phyloP scores from a whole-genome alignment of 2,329 filamentous ascomycete species.

The Triangularia setosa region DNA sequence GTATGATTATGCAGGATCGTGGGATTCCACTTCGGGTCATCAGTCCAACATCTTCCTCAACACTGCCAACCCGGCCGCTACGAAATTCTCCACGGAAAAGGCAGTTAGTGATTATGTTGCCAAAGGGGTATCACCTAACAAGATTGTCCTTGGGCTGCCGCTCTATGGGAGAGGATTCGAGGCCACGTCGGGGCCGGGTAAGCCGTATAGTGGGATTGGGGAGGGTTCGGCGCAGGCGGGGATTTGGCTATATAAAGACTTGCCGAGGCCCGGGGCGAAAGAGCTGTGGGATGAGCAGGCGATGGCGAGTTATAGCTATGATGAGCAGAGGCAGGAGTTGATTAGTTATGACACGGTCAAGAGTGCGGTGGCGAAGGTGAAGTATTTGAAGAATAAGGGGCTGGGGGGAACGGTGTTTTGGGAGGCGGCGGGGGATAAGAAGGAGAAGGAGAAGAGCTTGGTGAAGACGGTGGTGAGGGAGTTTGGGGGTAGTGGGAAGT shows the following conservation, averaged over 20 bases:
- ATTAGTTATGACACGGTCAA: conserved; percentile 65
- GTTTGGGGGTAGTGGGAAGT: conserved; percentile 41
- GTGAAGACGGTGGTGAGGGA: conserved; percentile 51
- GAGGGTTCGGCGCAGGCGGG: conserved; percentile 55
- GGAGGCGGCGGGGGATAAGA: conserved; percentile 69
- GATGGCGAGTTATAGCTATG: conserved; percentile 69
- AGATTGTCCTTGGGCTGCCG: conserved; percentile 73
- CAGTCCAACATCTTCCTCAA: conserved; percentile 65
- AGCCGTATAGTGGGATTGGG: conserved; percentile 60
- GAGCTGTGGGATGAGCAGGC: conserved; percentile 55
- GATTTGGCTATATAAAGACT: conserved; percentile 68
- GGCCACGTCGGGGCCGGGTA: conserved; percentile 63
- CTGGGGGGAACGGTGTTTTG: conserved; percentile 81
- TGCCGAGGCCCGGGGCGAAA: conserved; percentile 58
- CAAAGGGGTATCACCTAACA: conserved; percentile 54
- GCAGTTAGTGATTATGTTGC: conserved; percentile 62
- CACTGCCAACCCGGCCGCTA: conserved; percentile 47
- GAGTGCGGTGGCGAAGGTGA: conserved; percentile 57
- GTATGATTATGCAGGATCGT: conserved; percentile 66
- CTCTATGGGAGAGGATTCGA: conserved; percentile 76
- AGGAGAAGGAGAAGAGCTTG: conserved; percentile 48
- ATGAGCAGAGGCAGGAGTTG: conserved; percentile 54
- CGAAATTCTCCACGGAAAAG: conserved; percentile 64
- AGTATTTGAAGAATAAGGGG: conserved; percentile 55
- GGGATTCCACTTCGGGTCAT: conserved; percentile 58